Evolutionary conservation across 495 filamentous ascomycete species (phyloP).

Genomic region (Collariella sp.): DNA sequence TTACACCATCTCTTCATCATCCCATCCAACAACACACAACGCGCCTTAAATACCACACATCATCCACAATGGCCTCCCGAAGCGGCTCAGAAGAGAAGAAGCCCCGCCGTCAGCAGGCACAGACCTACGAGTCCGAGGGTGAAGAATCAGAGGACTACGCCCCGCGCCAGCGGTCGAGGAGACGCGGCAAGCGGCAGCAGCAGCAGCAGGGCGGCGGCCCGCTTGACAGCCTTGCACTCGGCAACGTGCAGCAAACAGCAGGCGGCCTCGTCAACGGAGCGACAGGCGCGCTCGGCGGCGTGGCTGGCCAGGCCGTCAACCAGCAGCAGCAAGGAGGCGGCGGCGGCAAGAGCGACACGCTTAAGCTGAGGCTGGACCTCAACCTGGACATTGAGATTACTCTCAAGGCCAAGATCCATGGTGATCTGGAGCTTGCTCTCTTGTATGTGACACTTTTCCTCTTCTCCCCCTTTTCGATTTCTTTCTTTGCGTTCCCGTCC

Average conservation of each 20-base stretch:
- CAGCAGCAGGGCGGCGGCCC: slow-evolving; percentile 40
- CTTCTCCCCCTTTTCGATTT: neutral
- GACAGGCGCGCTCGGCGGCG: slow-evolving; percentile 49
- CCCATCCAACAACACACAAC: no score
- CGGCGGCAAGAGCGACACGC: slow-evolving; percentile 54
- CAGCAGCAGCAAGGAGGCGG: slow-evolving; percentile 36
- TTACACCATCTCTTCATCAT: neutral
- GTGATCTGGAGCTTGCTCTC: slow-evolving; percentile 76
- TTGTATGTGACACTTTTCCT: slow-evolving; percentile 50
- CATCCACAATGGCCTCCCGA: slow-evolving; percentile 26
- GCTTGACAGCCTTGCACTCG: slow-evolving; percentile 52
- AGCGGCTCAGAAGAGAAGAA: slow-evolving; percentile 30
- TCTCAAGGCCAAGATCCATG: slow-evolving; percentile 87
- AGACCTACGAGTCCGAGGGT: slow-evolving; percentile 35
- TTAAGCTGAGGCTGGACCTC: slow-evolving; percentile 69
- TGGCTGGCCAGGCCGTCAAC: slow-evolving; percentile 39
- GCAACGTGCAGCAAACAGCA: slow-evolving; percentile 56
- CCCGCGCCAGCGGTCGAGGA: slow-evolving; percentile 29
- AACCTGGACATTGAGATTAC: slow-evolving; percentile 87
- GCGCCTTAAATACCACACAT: neutral
- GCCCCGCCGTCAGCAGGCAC: slow-evolving; percentile 21
- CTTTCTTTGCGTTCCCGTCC: neutral
- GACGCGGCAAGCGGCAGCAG: slow-evolving; percentile 32
- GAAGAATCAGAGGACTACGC: slow-evolving; percentile 34
- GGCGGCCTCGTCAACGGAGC: slow-evolving; percentile 51